A percentile compares a stretch with the other conserved stretches of the same genome.
These are phyloP conservation scores for Trametes maxima DNA, from an alignment of 768 basidiomycete species.

Conservation along the genomic window DNA sequence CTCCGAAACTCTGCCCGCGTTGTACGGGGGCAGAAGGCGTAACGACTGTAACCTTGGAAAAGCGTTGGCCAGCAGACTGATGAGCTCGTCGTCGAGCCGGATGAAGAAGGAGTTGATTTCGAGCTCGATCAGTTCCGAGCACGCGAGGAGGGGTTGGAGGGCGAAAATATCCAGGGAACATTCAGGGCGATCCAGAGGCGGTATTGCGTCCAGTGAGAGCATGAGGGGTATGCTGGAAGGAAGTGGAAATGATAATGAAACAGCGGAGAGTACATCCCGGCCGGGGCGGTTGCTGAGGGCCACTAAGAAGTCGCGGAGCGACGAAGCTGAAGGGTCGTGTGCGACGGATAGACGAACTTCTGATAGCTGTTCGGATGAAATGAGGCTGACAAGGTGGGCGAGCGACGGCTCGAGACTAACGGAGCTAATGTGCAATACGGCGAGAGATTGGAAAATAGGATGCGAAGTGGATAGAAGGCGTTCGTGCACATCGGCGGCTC, in stretches of 20 bases:
- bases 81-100: conserved; percentile 15
- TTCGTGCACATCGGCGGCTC: conserved; percentile 6
- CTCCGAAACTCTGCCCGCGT: conserved; percentile 16
- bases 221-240: conserved; percentile 21
- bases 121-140: conserved; percentile 17
- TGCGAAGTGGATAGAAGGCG: not conserved
- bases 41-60: conserved; percentile 21
- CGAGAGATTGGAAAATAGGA: conserved; percentile 7
- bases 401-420: conserved; percentile 9
- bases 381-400: conserved; percentile 7
- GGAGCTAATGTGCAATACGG: conserved; percentile 12
- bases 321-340: conserved; percentile 10
- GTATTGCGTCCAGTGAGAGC: conserved; percentile 15
- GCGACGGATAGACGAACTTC: conserved; percentile 15
- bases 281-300: conserved; percentile 3
- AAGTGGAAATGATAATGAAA: conserved; percentile 14
- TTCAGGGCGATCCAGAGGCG: conserved; percentile 13
- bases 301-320: conserved; percentile 2
- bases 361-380: conserved; percentile 9
- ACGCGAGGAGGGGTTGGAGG: conserved; percentile 10
- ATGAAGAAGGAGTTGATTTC: conserved; percentile 22
- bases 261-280: conserved; percentile 1
- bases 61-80: conserved; percentile 17
- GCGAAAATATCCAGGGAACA: conserved; percentile 1
- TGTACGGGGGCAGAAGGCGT: conserved; percentile 20